Base-by-base conservation (phyloP, 257 asterid species). In the Leonotis leonurus region DNA sequence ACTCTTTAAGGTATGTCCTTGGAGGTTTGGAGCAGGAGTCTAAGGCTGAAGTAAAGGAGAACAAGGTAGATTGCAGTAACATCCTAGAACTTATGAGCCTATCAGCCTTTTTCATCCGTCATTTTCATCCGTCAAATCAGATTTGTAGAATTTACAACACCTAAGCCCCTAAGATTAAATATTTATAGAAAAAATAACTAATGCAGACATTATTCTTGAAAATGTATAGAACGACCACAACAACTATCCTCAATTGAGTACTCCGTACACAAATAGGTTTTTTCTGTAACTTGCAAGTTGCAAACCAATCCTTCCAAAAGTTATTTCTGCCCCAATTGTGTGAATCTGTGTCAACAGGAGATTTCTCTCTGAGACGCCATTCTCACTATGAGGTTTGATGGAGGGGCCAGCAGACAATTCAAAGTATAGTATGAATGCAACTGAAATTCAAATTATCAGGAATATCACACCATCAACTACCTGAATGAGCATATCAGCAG, bases 1-100 rank as follows among this genome's bases (percentile, higher is more conserved):
- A 58, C 60, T 60, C 56, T n/a, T n/a, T 53, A 48, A 44, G 70
- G 36, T 52, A 62, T 37, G 48, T 37, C 52, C 70, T 67, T 13
- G 13, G 39, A 33, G 39, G 11, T 3, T n/a, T n/a, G 22, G 30
- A 35, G 43, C 12, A 44, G 52, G 64, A 61, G 39, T 29, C 61
- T 61, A 29, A 24, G 52, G 25, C 18, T 20, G 39, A 33, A 20
- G 41, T 16, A 62, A 39, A 56, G 22, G 54, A 56, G 56, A 60
- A 53, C 33, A 62, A 62, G 27, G 65, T 41, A 30, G 58, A 26
- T 35, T 21, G 68, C 70, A 53, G 55, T 58, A 50, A 27, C 40
- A 33, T 41, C 27, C 25, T 21, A 41, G 64, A 57, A 54, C 37
- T 25, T 66, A 46, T 32, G 54, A 8, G 11, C 11, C 27, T 1